Conservation (phyloP, 495 filamentous ascomycete species). For the Podospora anserina region DNA sequence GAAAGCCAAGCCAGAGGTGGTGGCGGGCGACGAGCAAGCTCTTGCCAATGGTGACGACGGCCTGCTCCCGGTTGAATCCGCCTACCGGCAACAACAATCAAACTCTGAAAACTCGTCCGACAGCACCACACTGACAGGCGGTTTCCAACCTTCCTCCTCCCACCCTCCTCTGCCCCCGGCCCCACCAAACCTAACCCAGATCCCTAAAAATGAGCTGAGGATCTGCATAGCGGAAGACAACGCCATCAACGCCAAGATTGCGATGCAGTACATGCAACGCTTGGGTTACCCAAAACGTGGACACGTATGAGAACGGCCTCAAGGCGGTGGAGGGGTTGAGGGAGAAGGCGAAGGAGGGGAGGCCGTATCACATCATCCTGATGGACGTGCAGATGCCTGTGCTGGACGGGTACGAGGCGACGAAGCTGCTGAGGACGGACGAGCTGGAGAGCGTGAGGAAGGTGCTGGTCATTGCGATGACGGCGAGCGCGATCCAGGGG, state of each 20-base stretch:
- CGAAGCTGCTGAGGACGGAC: constrained; percentile 73
- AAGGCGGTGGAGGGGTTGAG: constrained; percentile 83
- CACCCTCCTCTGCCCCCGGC: constrained; percentile 26
- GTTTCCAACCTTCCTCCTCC: neutral
- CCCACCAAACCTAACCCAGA: constrained; percentile 57
- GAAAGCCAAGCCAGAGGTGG: constrained; percentile 60
- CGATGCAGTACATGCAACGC: constrained; percentile 80
- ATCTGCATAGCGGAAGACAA: constrained; percentile 93
- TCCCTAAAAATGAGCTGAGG: constrained; percentile 73
- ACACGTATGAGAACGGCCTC: constrained; percentile 80
- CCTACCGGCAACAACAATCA: constrained; percentile 19
- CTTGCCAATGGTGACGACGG: constrained; percentile 21
- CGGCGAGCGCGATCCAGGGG: constrained; percentile 84
- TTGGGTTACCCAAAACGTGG: constrained; percentile 71
- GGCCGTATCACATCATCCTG: constrained; percentile 75
- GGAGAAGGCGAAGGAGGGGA: constrained; percentile 61
- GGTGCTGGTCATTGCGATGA: constrained; percentile 89
- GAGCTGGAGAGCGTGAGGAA: constrained; percentile 67
- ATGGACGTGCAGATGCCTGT: constrained; percentile 98
- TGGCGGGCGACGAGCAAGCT: constrained; percentile 47
- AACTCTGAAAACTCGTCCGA: neutral
- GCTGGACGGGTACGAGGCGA: constrained; percentile 90
- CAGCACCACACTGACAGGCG: constrained; percentile 4
- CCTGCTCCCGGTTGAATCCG: neutral
- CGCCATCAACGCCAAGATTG: constrained; percentile 86